These are phyloP conservation scores for Torrubiellomyces zombiae DNA, from an alignment of 2,329 filamentous ascomycete species.

Conservation along the genomic window DNA sequence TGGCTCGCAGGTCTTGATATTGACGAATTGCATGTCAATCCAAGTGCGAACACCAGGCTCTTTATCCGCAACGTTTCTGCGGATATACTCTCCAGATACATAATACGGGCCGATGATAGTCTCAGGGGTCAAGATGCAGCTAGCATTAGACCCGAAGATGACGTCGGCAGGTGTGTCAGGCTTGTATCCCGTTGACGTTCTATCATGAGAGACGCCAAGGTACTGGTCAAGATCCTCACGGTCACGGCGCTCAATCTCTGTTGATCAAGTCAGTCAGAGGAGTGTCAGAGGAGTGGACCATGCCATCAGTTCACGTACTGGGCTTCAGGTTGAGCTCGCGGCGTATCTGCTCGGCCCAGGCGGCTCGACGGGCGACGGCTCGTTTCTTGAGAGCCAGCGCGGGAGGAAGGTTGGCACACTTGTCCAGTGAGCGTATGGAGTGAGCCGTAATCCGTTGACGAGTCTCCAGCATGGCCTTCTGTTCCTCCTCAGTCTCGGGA, in stretches of 20 bases:
- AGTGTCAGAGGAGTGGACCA: too few relatives aligned
- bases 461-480: constrained; percentile 1
- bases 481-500: constrained; percentile 5
- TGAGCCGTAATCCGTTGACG: constrained; percentile 3
- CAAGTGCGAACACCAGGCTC: constrained; percentile 21
- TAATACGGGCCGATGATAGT: constrained; percentile 8
- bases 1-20: constrained; percentile 23
- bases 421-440: constrained; percentile 3
- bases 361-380: constrained; percentile 5
- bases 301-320: constrained; percentile 1
- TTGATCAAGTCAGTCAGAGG: too few relatives aligned
- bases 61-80: constrained; percentile 21
- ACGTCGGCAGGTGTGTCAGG: constrained; percentile 3
- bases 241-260: constrained; percentile 3
- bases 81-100: constrained; percentile 20
- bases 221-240: constrained; percentile 3
- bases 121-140: constrained; percentile 5
- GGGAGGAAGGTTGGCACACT: constrained; percentile 3
- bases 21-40: constrained; percentile 26
- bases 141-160: constrained; percentile 6
- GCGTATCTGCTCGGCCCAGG: constrained; percentile 4
- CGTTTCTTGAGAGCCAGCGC: constrained; percentile 3
- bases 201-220: constrained; percentile 2
- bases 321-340: constrained; percentile 3
- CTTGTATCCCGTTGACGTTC: constrained; percentile 1